These are phyloP conservation scores for Yarrowia sp. DNA, from an alignment of 805 yeast species.

Conservation along the genomic window DNA sequence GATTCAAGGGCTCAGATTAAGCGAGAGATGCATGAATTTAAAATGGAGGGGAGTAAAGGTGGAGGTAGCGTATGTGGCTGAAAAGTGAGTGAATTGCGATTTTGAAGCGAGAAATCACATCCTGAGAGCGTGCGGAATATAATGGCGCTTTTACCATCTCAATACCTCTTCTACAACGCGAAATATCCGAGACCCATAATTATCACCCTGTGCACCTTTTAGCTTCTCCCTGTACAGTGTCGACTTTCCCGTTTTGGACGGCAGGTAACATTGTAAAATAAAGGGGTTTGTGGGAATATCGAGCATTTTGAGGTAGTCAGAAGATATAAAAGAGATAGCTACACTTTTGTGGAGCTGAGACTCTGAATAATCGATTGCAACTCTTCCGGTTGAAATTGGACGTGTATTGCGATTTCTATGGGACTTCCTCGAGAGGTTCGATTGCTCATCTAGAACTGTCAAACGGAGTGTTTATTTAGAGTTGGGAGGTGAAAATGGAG, in stretches of 20 bases:
- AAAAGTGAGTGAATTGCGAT: neutral
- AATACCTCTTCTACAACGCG: neutral
- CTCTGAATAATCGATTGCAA: too few species aligned
- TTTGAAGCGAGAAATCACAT: neutral
- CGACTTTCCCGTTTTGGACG: constrained; percentile 9
- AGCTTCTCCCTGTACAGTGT: constrained; percentile 27
- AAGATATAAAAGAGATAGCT: too few species aligned
- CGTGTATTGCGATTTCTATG: neutral
- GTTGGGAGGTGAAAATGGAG: neutral
- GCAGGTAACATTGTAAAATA: neutral
- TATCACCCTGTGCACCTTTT: constrained; percentile 4
- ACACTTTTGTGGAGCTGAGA: too few species aligned
- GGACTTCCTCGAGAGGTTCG: neutral
- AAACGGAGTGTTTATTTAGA: neutral
- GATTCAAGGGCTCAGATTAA: constrained; percentile 18
- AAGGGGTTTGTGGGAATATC: constrained; percentile 16
- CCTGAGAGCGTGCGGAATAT: neutral
- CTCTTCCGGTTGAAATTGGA: neutral
- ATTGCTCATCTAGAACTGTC: constrained; percentile 10
- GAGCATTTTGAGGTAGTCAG: neutral
- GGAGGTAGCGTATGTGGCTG: neutral
- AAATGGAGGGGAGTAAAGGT: constrained; percentile 18
- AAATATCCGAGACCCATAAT: neutral
- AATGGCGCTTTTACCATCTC: too few species aligned
- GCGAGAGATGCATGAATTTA: constrained; percentile 22